Evolutionary conservation across 371 early-diverging fungal genomes (phyloP), one percentile per base, ranked within the genome.

Genomic region (Haplosporangium sp.): DNA sequence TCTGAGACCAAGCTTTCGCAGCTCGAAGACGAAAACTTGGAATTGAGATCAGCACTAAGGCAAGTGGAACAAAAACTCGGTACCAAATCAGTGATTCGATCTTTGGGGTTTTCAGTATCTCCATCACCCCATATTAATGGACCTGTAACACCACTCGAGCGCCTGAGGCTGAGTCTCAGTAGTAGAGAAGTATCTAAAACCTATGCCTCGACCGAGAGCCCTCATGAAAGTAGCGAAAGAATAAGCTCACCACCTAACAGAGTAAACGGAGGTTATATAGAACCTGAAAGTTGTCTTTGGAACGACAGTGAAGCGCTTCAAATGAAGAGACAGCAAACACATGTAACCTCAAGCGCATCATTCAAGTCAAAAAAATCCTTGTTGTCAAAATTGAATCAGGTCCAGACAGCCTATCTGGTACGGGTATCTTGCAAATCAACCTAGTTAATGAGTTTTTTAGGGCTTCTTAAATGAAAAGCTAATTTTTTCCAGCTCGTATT

Each of bases 21-120:
- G 53, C 60, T 76, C 7, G 76, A 76, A 52, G 55, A 53, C 17
- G 76, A 76, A 27, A 76, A 76, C 45, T 45, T 76, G 4, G 67
- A 62, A 2, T 52, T 76, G 0, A 61, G 53, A 39, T 17, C 45
- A 4, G 63, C 56, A 8, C 58, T 76, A 9, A 53, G 63, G 47
- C 2, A 39, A 9, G 38, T 56, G 27, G 44, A 67, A 20, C 67
- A 61, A 20, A 20, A 35, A 19, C 42, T 56, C 45, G 47, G n/a
- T 11, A 15, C 48, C 5, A 38, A 61, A 19, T 39, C 55, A 27
- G 15, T 59, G 39, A 52, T n/a, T 1, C 17, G 4, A 1, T 40
- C 37, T 6, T 9, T 45, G 44, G 15, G 35, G 15, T 8, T 20
- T 11, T 45, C 47, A 34, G 4, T 27, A 27, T 27, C 38, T 1